phyloP scores from a whole-genome alignment of 306 rosid species.

The Begonia peltatifolia region DNA sequence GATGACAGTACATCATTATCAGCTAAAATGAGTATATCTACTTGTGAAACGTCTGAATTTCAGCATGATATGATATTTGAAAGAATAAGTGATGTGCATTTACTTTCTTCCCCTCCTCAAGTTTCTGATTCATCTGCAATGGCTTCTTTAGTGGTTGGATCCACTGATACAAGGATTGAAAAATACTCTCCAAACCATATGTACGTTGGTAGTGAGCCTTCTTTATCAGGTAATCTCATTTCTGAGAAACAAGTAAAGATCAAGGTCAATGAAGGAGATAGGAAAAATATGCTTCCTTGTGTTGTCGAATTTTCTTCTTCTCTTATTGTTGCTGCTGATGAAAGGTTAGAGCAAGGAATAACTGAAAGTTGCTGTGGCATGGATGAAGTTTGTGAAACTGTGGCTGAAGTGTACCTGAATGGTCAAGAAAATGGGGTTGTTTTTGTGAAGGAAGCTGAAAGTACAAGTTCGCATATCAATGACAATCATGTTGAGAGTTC shows the following conservation, averaged over 20 bases:
- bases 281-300: conserved; percentile 12
- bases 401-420: conserved; percentile 18
- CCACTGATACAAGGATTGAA: conserved; percentile 19
- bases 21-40: conserved; percentile 9
- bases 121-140: conserved; percentile 13
- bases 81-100: conserved; percentile 11
- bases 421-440: conserved; percentile 13
- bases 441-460: conserved; percentile 9
- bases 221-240: conserved; percentile 11
- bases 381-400: conserved; percentile 14
- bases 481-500: conserved; percentile 3
- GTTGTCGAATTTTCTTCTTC: conserved; percentile 12
- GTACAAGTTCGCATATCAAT: conserved; percentile 4
- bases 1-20: conserved; percentile 10
- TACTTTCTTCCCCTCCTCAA: conserved; percentile 13
- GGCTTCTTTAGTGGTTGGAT: conserved; percentile 9
- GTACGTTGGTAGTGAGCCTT: conserved; percentile 13
- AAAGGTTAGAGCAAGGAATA: conserved; percentile 15
- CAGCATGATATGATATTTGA: conserved; percentile 23
- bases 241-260: conserved; percentile 19
- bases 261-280: conserved; percentile 13
- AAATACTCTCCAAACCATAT: conserved; percentile 16
- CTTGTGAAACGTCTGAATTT: conserved; percentile 22
- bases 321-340: conserved; percentile 16
- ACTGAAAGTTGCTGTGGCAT: conserved; percentile 7